Base-by-base conservation (phyloP, 106 monocot species). In the Dendrobium chrysotoxum region DNA sequence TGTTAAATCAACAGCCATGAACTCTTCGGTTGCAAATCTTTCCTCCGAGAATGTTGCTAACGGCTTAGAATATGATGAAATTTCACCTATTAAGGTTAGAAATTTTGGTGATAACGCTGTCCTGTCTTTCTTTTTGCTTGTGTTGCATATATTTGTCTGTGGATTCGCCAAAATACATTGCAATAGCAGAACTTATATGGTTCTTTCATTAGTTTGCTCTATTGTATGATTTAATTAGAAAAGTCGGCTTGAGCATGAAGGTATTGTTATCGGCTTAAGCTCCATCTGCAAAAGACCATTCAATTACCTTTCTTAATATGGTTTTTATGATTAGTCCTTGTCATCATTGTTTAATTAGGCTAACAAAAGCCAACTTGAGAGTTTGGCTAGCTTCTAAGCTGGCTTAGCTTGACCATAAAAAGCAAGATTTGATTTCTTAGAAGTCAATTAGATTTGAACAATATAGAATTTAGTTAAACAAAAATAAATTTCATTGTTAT, bases 11-110 rank as follows among this genome's bases (percentile, higher is more conserved):
- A 83, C 76, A 55, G 16, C 61, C n/a, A 65, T 64, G n/a, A 89
- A 40, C 64, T 88, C 89, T 53, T 84, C 89, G 65, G 35, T 44
- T 53, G 88, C 78, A 77, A 86, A 77, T 82, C 79, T 86, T 65
- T 91, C 89, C 4, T 73, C 79, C 18, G 93, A 93, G 57, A 87
- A 85, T 77, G 79, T 86, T 38, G 61, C 83, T 31, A 82, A 81
- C 68, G 78, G 77, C 28, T 41, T 86, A 55, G 55, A 42, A 78
- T 26, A 79, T 73, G 80, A 79, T 67, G 64, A 79, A 53, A 77
- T 54, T 53, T 47, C 58, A 77, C 85, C 76, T 79, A 30, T 82
- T 35, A 84, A 75, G 85, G 89, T 89, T 66, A 84, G 84, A 35
- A 50, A 50, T 50, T 35, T 53, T 38, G 10, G 13, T 31, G 35